Evolutionary conservation across 1,284 basidiomycete genomes (phyloP), one percentile per base, ranked within the genome.

Genomic region (Leccinum angustisporum): DNA sequence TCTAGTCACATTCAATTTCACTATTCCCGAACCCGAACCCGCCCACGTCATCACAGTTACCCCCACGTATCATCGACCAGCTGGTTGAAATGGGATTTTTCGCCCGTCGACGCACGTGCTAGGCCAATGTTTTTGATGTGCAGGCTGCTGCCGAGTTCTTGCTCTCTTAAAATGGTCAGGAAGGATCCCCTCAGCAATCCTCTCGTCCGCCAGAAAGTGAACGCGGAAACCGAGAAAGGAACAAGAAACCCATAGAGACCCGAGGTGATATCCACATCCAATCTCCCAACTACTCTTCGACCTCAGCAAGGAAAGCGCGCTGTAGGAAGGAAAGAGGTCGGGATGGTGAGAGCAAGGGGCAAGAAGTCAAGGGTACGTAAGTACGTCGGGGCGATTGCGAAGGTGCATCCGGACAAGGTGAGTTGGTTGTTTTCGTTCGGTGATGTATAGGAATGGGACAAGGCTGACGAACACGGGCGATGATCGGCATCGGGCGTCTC

Each of bases 361-460:
- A 97, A 78, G 92, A 97, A 78, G 92, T 99, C 66, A 99, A 99
- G 82, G 86, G 92, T 58, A 83, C 86, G 70, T 99, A 98, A 27
- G 27, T 27, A 27, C 77, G 92, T 93, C 72, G 88, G 89, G 75
- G 94, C 95, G 30, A 97, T 98, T 69, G 92, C 89, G 9, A 90
- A 89, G 74, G 79, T 99, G 55, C 97, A 98, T 81, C 96, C 97
- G 25, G 97, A 98, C 75, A 99, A 98, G 86, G 93, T 94, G 69
- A 62, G 85, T 74, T 16, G 11, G 54, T 54, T n/a, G 1, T 46
- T 6, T 18, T 46, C n/a, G 0, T 18, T 46, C 18, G 10, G 33
- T 14, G 9, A 31, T 11, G 16, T 2, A 5, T 14, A 1, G 16
- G 25, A 3, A 36, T 36, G 36, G 36, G 21, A 21, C 27, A 27